Base-by-base conservation (phyloP, 805 yeast genomes). In the Millerago galiae region DNA sequence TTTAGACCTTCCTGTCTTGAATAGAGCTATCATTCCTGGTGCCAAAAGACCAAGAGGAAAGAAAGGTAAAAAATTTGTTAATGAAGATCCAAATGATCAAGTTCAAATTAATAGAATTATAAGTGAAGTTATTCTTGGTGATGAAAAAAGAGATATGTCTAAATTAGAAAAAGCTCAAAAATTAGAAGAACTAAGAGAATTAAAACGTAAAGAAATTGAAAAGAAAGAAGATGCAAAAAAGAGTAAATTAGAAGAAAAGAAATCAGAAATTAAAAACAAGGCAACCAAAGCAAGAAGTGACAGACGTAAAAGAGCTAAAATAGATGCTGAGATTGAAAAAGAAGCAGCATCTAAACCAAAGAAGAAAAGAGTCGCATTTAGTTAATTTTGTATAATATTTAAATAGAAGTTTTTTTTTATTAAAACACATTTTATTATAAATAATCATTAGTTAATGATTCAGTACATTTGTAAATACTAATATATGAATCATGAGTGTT, bases 111-210 rank as follows among this genome's bases (percentile, higher is more conserved):
- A 75, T 49, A 72, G 95, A 61, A 70, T 91, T 46, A 78, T 90
- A 40, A 82, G 80, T 50, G 77, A 83, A 27, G 88, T 93, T 42
- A 89, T 88, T 54, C 95, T 89, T 58, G 77, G 81, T 47, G 72
- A 80, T 50, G 97, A 91, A 48, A 73, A 76, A 34, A 75, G 78
- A 8, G 81, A 83, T 53, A 96, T 90, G 56, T 83, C 95, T 52
- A 93, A 89, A 63, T 69, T 93, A 43, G 99, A 91, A 59, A 87
- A 86, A 58, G 81, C 95, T 1, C 78, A 86, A 58, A 81, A 95
- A 62, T 70, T 93, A 37, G 97, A 91, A 62, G 95, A 86, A 53
- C 77, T 91, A 45, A 75, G 99, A 57, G 96, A 88, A 35, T 68
- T 88, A 50, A 87, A 84, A 67, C 78, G 87, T 56, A 73, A 81